Conservation (phyloP, 768 basidiomycete species). For the Collybia sp. region DNA sequence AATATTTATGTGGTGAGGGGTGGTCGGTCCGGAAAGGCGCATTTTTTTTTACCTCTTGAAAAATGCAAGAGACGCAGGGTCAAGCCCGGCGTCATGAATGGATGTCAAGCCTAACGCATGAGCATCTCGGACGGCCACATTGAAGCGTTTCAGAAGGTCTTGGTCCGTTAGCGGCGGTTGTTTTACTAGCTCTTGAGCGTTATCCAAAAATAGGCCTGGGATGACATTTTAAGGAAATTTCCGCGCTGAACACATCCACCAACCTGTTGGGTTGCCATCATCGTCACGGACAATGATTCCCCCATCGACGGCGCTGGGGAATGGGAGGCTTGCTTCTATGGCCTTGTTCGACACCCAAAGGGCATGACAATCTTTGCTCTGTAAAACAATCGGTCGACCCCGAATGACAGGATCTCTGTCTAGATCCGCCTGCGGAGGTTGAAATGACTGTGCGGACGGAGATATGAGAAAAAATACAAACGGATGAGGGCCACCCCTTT, state of each 20-base stretch:
- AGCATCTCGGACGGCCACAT: slow-evolving; percentile 60
- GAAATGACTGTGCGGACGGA: background rate
- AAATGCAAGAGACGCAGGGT: slow-evolving; percentile 66
- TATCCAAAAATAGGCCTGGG: slow-evolving; percentile 75
- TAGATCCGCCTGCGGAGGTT: slow-evolving; percentile 52
- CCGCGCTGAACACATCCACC: slow-evolving; percentile 13
- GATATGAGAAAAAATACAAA: slow-evolving; percentile 24
- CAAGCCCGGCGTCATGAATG: slow-evolving; percentile 82
- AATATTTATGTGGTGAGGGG: slow-evolving; percentile 4
- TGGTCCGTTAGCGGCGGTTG: slow-evolving; percentile 60
- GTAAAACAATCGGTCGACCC: slow-evolving; percentile 69
- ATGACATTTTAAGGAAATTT: slow-evolving; percentile 2
- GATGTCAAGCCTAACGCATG: slow-evolving; percentile 71
- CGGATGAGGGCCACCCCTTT: slow-evolving; percentile 63
- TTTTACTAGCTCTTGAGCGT: slow-evolving; percentile 73
- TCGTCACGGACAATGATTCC: slow-evolving; percentile 73
- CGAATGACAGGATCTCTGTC: slow-evolving; percentile 65
- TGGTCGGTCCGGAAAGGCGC: background rate
- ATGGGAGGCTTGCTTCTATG: slow-evolving; percentile 50
- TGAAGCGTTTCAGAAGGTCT: slow-evolving; percentile 58
- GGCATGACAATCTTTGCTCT: slow-evolving; percentile 87
- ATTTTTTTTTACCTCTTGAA: slow-evolving; percentile 52
- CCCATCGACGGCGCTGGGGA: slow-evolving; percentile 72
- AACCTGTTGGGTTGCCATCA: slow-evolving; percentile 67
- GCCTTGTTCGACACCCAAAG: slow-evolving; percentile 76